Percentiles rank a stretch among this genome's conserved stretches.
These are phyloP conservation scores for Globisporangium rhizosaccharum DNA, from an alignment of 352 stramenopile genomes.

Conservation along the genomic window DNA sequence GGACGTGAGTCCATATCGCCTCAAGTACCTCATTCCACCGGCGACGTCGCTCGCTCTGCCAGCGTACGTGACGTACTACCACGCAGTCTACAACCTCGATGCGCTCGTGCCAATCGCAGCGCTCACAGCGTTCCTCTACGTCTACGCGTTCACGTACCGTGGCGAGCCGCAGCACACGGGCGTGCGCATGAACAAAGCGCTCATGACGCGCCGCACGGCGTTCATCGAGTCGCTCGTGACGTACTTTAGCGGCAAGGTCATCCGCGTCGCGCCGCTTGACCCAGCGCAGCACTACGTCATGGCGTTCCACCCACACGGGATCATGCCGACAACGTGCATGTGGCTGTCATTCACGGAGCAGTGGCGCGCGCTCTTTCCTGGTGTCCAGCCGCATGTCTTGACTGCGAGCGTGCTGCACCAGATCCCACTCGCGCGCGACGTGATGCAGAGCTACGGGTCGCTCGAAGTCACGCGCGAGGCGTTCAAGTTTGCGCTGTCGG, in stretches of 20 bases:
- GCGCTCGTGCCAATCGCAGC: constrained; percentile 34
- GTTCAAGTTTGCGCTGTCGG: constrained; percentile 40
- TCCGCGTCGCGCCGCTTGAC: constrained; percentile 51
- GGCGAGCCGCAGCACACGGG: constrained; percentile 62
- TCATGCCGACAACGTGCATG: constrained; percentile 67
- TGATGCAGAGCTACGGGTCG: constrained; percentile 70
- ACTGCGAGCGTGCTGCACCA: constrained; percentile 78
- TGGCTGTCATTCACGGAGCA: constrained; percentile 75
- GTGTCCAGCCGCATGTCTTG: constrained; percentile 60
- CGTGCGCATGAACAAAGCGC: constrained; percentile 36
- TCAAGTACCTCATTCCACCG: constrained; percentile 54
- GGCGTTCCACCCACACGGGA: constrained; percentile 76
- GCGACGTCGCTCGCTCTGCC: constrained; percentile 34
- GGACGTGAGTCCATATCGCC: constrained; percentile 38
- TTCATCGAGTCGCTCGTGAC: constrained; percentile 50
- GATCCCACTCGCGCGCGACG: constrained; percentile 65
- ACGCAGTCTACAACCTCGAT: constrained; percentile 44
- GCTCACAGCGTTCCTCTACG: constrained; percentile 62
- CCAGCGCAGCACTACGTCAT: constrained; percentile 63
- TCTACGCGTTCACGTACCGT: constrained; percentile 64
- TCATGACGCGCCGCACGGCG: constrained; percentile 32
- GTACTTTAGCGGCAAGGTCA: constrained; percentile 67
- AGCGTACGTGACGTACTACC: constrained; percentile 34
- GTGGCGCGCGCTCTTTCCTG: constrained; percentile 63
- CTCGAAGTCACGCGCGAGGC: constrained; percentile 67